These are phyloP conservation scores for Plasmodium sp. DNA, from an alignment of 169 alveolate genomes.

Conservation along the genomic window DNA sequence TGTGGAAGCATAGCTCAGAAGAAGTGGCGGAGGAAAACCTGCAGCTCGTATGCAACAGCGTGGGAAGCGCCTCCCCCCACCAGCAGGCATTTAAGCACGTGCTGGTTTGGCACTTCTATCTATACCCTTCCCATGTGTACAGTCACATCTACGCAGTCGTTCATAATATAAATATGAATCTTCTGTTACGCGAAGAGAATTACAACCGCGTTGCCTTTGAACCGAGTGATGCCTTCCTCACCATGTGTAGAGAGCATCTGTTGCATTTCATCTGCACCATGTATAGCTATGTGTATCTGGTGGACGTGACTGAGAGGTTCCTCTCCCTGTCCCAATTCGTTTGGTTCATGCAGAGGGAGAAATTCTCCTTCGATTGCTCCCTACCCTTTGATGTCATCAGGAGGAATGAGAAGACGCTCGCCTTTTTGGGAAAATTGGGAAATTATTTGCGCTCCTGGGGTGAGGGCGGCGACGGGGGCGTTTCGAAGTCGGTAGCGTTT, in stretches of 20 bases:
- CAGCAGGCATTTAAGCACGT: neutral
- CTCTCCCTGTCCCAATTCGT: conserved; percentile 7
- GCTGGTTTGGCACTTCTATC: neutral
- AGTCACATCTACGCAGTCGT: neutral
- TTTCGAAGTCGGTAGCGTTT: neutral
- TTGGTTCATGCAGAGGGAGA: neutral
- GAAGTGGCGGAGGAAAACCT: conserved; percentile 27
- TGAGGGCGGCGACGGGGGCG: neutral
- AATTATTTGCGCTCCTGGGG: neutral
- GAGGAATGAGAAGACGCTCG: neutral
- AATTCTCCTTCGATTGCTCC: neutral
- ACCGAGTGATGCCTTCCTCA: neutral
- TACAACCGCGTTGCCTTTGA: neutral
- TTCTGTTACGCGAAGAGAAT: conserved; percentile 12
- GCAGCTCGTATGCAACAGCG: neutral
- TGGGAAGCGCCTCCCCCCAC: neutral
- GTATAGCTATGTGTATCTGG: conserved; percentile 23
- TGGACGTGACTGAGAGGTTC: conserved; percentile 1
- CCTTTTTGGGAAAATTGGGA: neutral
- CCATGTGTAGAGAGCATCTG: neutral
- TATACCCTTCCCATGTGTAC: conserved; percentile 12
- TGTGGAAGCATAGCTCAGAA: neutral
- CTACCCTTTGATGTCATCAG: conserved; percentile 19
- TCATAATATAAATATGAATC: conserved; percentile 27
- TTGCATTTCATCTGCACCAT: conserved; percentile 13